Evolutionary conservation across 495 filamentous ascomycete species (phyloP).

Genomic region (Neurospora sp.): DNA sequence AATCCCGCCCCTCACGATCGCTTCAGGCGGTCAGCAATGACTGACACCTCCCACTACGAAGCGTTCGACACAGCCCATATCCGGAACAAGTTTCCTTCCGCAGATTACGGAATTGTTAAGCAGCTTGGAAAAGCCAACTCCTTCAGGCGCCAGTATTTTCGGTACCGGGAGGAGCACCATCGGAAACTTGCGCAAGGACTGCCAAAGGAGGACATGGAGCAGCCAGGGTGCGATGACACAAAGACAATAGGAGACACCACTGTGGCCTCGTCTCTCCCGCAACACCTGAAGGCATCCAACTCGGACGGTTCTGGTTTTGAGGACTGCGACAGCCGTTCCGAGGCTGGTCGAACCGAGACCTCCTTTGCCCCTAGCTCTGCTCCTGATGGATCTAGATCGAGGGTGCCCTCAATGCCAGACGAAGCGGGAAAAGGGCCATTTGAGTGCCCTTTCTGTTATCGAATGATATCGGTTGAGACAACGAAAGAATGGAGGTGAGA

Average conservation of each 20-base stretch:
- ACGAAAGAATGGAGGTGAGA: conserved; percentile 26
- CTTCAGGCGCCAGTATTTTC: conserved; percentile 29
- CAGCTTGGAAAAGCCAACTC: conserved; percentile 35
- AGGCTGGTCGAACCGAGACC: conserved; percentile 11
- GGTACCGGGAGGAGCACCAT: conserved; percentile 32
- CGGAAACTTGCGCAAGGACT: conserved; percentile 24
- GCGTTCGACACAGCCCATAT: conserved; percentile 5
- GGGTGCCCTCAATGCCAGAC: conserved; percentile 11
- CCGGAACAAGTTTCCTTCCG: background rate
- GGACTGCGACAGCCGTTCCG: conserved; percentile 10
- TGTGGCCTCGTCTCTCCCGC: conserved; percentile 11
- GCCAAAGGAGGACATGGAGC: background rate
- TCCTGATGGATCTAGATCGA: background rate
- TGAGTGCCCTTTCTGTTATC: conserved; percentile 28
- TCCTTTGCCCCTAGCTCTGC: conserved; percentile 7
- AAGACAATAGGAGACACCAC: conserved; percentile 1
- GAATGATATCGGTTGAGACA: conserved; percentile 16
- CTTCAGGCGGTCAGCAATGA: conserved; percentile 5
- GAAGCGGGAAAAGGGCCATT: conserved; percentile 16
- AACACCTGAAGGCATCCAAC: background rate
- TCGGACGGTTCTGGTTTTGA: background rate
- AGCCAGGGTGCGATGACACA: background rate
- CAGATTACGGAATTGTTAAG: conserved; percentile 8
- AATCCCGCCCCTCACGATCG: conserved; percentile 20
- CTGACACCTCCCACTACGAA: conserved; percentile 8